Base-by-base conservation (phyloP, 768 basidiomycete species). In the Kwoniella newhampshirensis region DNA sequence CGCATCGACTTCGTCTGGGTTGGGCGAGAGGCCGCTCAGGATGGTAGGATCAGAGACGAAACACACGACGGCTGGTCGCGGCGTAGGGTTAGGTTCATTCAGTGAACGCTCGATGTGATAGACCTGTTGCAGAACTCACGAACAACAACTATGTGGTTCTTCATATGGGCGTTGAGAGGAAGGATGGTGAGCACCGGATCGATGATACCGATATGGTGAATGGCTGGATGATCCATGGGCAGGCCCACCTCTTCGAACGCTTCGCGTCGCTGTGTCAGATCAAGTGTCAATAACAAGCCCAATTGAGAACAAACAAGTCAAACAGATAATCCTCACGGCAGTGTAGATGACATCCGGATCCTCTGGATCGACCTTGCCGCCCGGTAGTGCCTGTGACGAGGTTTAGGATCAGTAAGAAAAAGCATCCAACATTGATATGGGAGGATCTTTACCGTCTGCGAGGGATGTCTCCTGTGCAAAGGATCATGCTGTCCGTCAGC, bases 231-330 rank as follows among this genome's bases (percentile, higher is more conserved):
- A 50, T 79, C 54, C 11, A 70, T 50, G 1, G 84, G 70, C 2
- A 93, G 79, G 1, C 77, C 83, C 18, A 93, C 87, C 78, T 94
- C 91, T 78, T 94, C 91, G 53, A 83, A 74, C 0, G 91, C 91
- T 76, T 94, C 91, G 55, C 91, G 81, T 45, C 82, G 82, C 91
- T 92, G 67, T 18, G n/a, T n/a, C n/a, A 43, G 36, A 32, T 27
- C 40, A 39, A 25, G 35, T 36, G 35, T 4, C 17, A 46, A 8
- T 7, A 6, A 28, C 39, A 20, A 13, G 40, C 25, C 30, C 27
- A 53, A 30, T 59, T 11, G 23, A 15, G 5, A 39, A 5, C 23
- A 11, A 11, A 39, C 6, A 18, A 26, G 15, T n/a, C 37, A 18
- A 76, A n/a, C n/a, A n/a, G n/a, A n/a, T n/a, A n/a, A n/a, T n/a